Base-by-base conservation (phyloP, 2,329 filamentous ascomycete species). In the Sporothrix humicola region DNA sequence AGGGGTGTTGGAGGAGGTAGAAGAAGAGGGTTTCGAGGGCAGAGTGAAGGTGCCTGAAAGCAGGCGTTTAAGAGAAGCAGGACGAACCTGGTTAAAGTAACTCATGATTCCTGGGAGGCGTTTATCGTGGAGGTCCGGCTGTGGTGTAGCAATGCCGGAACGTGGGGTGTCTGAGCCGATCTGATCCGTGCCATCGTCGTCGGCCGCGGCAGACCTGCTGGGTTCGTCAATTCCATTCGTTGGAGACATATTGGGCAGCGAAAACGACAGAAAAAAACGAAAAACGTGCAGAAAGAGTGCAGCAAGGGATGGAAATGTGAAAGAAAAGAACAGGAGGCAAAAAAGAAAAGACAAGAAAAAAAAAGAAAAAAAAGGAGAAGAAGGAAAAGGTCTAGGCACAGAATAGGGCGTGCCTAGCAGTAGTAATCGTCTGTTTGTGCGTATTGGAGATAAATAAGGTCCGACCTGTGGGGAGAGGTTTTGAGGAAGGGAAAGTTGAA, bases 21-120 rank as follows among this genome's bases (percentile, higher is more conserved):
- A 73, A 59, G 79, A 79, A 74, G 79, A 78, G 75, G 78, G 78
- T 78, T 81, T 78, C 77, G 81, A 80, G 79, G 80, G 79, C 80
- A 82, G 78, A 79, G 80, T 79, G 78, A 81, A 82, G 74, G 79
- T 79, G 78, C 81, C 79, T 78, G 80, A 82, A 78, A 81, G 81
- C 79, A 82, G 82, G 81, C 82, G 81, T 78, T 85, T 83, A 87
- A 88, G 88, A 90, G 91, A 90, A 86, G 89, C 90, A 87, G 89
- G 89, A 98, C 96, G 91, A 97, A 99, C 96, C 95, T 99, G 96
- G 86, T 92, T 92, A 89, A 98, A 97, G 88, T 96, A 98, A 87
- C 92, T 97, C 88, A 96, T 92, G 86, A 98, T 97, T 82, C 94
- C 93, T 78, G 96, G 96, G 81, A 97, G 87, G 84, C 96, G 92